Evolutionary conservation across 1,284 basidiomycete genomes (phyloP).

Genomic region (Microbotryum silenes-acaulis): DNA sequence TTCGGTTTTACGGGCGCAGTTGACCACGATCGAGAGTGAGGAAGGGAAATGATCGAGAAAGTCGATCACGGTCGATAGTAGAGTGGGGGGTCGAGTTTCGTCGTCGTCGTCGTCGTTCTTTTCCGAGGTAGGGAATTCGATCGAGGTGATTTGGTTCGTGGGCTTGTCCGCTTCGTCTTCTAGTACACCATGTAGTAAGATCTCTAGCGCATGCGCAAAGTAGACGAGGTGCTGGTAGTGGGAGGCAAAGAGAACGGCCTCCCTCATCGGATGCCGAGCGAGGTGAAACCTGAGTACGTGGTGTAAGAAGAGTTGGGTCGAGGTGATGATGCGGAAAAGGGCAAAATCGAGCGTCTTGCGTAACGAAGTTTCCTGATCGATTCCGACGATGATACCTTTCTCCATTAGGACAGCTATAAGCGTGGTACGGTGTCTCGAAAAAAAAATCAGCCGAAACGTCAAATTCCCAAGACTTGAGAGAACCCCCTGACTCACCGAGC

Average conservation of each 20-base stretch:
- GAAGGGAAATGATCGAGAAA: constrained; percentile 93
- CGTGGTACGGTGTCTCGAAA: not conserved
- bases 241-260: constrained; percentile 77
- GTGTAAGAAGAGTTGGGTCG: constrained; percentile 91
- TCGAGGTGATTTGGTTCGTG: not conserved
- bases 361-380: constrained; percentile 75
- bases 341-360: constrained; percentile 76
- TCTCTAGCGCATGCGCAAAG: constrained; percentile 89
- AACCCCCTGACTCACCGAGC: constrained; percentile 57
- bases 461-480: not conserved
- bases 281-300: constrained; percentile 83
- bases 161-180: constrained; percentile 66
- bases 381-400: constrained; percentile 95
- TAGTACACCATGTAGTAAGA: constrained; percentile 84
- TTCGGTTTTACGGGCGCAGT: constrained; percentile 95
- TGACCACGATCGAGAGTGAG: constrained; percentile 84
- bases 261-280: constrained; percentile 57
- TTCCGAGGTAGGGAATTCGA: not conserved
- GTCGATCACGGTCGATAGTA: constrained; percentile 66
- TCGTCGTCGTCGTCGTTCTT: too few species aligned
- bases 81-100: not conserved
- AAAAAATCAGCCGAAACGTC: constrained; percentile 12
- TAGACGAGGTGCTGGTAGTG: constrained; percentile 84
- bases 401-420: constrained; percentile 85
- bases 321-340: constrained; percentile 84